These are phyloP conservation scores for Plasmodium cynomolgi DNA, from an alignment of 169 alveolate species.

Conservation along the genomic window DNA sequence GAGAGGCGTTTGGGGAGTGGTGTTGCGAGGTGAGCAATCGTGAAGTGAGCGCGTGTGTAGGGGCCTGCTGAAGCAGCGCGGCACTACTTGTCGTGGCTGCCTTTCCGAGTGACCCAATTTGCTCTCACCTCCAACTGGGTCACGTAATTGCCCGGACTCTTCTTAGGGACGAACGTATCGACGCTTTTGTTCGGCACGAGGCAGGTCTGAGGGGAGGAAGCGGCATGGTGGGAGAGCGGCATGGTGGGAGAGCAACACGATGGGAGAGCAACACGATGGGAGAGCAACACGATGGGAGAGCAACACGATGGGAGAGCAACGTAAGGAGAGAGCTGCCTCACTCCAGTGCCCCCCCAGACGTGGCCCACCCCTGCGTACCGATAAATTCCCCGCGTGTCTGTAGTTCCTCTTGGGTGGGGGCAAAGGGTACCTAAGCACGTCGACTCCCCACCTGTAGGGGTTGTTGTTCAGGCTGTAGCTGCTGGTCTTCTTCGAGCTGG, in stretches of 20 bases:
- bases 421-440: constrained; percentile 32
- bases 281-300: background rate
- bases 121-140: constrained; percentile 53
- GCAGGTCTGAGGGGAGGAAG: constrained; percentile 18
- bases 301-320: background rate
- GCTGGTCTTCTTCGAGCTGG: constrained; percentile 61
- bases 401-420: constrained; percentile 45
- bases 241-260: background rate
- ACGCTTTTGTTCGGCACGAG: constrained; percentile 44
- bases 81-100: background rate
- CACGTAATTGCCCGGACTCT: constrained; percentile 17
- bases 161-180: constrained; percentile 50
- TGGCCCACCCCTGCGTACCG: background rate
- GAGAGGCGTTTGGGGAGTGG: background rate
- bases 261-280: too few species aligned
- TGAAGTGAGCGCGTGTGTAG: background rate
- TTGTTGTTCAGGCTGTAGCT: constrained; percentile 23
- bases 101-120: background rate
- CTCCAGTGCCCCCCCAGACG: background rate
- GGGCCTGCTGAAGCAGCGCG: background rate
- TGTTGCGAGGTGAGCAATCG: too few species aligned
- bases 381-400: constrained; percentile 43
- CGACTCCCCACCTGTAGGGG: constrained; percentile 72
- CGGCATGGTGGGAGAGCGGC: background rate
- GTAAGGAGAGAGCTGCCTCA: background rate